Base-by-base conservation (phyloP, 169 alveolate species). In the Babesia caballi region DNA sequence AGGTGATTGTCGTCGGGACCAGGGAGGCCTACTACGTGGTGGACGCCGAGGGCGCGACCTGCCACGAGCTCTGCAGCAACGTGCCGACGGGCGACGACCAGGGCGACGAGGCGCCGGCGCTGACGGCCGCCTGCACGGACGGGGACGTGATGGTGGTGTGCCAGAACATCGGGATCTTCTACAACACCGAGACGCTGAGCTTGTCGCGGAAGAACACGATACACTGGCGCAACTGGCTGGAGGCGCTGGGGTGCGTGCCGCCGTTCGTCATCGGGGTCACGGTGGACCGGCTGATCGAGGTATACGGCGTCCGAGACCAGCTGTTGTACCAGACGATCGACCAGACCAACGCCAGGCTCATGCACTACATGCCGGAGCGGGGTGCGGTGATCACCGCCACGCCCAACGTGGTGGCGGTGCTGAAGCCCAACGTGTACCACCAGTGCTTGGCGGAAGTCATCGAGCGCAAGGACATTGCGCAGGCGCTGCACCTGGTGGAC, bases 191-290 rank as follows among this genome's bases (percentile, higher is more conserved):
- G 42, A 69, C 84, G 12, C 17, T 69, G 75, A 66, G 56, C 54
- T 49, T 80, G 32, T 80, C 88, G 47, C 28, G 59, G 61, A 80
- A 69, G 21, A 80, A 80, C 66, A 80, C 83, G 1, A 80, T 80
- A 15, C 83, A 57, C 38, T 80, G 88, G 88, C 46, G 76, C 27
- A 66, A 66, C 44, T 19, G 49, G 5, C 71, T 80, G 42, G 67
- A 38, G 41, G 67, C 76, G 9, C 52, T 80, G 41, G 88, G 88
- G 6, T 69, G 66, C 28, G 67, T 36, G 23, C 83, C 88, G 17
- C 88, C 88, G 60, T 80, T 59, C 66, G 65, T 80, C n/a, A 50
- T 80, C 7, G 88, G 88, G 30, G 21, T 80, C 8, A 61, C 83
- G 11, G 56, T 60, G 46, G 69, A 80, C 21, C n/a, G 57, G 42